These are phyloP conservation scores for Clausena lansium DNA, from an alignment of 345 rosid genomes.

Conservation along the genomic window DNA sequence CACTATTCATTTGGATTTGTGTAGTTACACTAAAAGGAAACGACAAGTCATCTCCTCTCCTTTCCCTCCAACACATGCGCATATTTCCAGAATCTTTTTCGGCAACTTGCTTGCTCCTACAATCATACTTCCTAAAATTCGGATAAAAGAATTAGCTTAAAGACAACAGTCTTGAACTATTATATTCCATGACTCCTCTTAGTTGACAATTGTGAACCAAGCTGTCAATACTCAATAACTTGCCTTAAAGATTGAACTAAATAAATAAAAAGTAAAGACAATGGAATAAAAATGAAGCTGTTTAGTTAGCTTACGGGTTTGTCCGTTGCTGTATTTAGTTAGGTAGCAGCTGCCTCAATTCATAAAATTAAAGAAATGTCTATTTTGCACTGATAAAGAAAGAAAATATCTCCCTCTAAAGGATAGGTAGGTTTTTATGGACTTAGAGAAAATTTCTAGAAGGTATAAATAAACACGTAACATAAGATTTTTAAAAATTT, in stretches of 20 bases:
- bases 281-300: background rate
- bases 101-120: background rate
- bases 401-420: background rate
- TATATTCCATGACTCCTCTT: background rate
- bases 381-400: background rate
- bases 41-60: slow-evolving; percentile 15
- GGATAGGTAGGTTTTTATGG: background rate
- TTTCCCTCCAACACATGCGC: background rate
- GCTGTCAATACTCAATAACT: slow-evolving; percentile 1
- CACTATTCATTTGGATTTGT: slow-evolving; percentile 26
- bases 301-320: too few species aligned
- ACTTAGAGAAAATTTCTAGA: too few species aligned
- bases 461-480: too few species aligned
- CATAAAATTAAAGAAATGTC: background rate
- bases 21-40: slow-evolving; percentile 24
- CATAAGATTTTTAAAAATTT: too few species aligned
- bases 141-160: background rate
- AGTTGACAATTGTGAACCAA: background rate
- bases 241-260: background rate
- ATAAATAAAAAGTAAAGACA: background rate
- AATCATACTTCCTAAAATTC: slow-evolving; percentile 5
- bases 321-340: too few species aligned
- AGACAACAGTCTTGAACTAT: background rate
- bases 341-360: background rate
- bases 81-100: slow-evolving; percentile 5